Evolutionary conservation across 2,329 filamentous ascomycete species (phyloP), one percentile per base, ranked within the genome.

Genomic region (Cladosporium sp.): DNA sequence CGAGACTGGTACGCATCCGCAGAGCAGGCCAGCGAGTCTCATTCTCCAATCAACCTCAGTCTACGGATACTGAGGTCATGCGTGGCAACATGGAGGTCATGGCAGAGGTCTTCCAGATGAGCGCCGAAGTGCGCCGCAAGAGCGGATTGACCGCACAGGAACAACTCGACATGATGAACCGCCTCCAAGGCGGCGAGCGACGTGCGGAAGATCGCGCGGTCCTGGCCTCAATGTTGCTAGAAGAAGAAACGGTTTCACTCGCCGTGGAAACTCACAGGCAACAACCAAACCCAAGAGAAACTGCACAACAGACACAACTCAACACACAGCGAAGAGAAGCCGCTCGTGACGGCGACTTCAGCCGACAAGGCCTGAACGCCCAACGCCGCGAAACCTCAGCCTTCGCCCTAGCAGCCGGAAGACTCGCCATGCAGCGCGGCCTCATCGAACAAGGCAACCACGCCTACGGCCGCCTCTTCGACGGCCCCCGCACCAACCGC

Each of bases 21-120:
- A 28, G 49, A n/a, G 26, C 61, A 2, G 61, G 61, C 4, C 61
- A 64, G 28, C 61, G 30, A 26, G 61, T 64, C 7, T 64, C 61
- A 11, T 64, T 64, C 36, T 64, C 61, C 26, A 64, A 64, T 15
- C 61, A 64, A 24, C 61, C 61, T 24, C 61, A 64, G 24, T 57
- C 61, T 14, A 64, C 32, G 2, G 55, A 65, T 18, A 52, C 44
- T 18, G 64, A 65, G 44, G 55, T 60, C 44, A 60, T 59, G 55
- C 64, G 64, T 7, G 64, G 64, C 14, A 69, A 73, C 38, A 67
- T 73, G 28, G 75, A 77, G 54, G 55, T 73, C 44, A 73, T 76
- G 72, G 74, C 74, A 4, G 72, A 75, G 32, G 69, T 68, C 11
- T 77, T 72, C 61, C 70, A 73, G 54, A 73, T 71, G 69, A 74